Percentiles rank a stretch among this genome's conserved stretches.
These are phyloP conservation scores for Podila epigama DNA, from an alignment of 192 early-diverging fungal species.

Conservation along the genomic window DNA sequence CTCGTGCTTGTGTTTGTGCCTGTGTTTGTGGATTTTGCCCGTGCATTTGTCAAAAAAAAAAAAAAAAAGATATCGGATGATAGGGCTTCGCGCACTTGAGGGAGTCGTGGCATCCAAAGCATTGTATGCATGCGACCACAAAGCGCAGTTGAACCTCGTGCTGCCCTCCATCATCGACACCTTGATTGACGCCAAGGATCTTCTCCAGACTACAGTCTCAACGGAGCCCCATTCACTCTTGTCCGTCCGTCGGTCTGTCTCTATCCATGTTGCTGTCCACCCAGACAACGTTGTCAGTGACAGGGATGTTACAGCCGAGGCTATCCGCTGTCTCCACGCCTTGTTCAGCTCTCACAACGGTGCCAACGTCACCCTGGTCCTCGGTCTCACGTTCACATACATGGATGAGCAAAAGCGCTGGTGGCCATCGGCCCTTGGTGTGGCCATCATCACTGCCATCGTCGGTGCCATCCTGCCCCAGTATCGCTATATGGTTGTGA, in stretches of 20 bases:
- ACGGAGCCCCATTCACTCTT: not conserved
- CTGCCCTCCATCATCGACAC: constrained; percentile 59
- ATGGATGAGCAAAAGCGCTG: constrained; percentile 45
- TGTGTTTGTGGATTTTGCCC: too few relatives aligned
- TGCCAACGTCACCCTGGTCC: constrained; percentile 20
- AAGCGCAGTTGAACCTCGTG: constrained; percentile 67
- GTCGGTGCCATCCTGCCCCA: constrained; percentile 49
- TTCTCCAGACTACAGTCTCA: constrained; percentile 11
- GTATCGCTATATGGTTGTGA: constrained; percentile 57
- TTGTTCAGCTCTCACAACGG: constrained; percentile 37
- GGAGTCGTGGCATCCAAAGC: constrained; percentile 68
- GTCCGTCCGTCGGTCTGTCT: constrained; percentile 18
- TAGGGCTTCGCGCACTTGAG: constrained; percentile 71
- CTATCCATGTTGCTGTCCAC: constrained; percentile 30
- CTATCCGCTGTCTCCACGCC: constrained; percentile 41
- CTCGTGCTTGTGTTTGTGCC: too few relatives aligned
- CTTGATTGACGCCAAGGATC: constrained; percentile 41
- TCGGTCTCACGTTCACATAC: constrained; percentile 36
- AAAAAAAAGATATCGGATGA: constrained; percentile 46
- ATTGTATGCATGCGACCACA: constrained; percentile 65
- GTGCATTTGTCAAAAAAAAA: too few relatives aligned
- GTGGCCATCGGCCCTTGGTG: constrained; percentile 47
- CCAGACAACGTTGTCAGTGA: constrained; percentile 32
- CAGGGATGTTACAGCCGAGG: constrained; percentile 43
- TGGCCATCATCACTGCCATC: constrained; percentile 33